Base-by-base conservation (phyloP, 1,284 basidiomycete genomes). In the Fistulina hepatica region DNA sequence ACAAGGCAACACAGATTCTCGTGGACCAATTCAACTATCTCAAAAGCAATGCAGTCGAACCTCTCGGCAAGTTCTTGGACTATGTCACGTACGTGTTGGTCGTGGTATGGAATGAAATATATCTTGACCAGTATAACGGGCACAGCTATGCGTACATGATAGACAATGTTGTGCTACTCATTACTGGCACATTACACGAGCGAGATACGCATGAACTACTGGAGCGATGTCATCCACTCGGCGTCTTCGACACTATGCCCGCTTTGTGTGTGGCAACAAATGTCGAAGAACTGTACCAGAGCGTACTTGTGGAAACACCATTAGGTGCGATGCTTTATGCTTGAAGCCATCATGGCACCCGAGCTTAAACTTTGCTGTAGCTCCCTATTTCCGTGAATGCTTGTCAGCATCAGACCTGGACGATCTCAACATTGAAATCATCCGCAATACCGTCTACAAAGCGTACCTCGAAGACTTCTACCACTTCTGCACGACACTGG, bases 381-480 rank as follows among this genome's bases (percentile, higher is more conserved):
- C 95, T 1, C 89, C 92, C 4, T 99, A 98, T 66, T 99, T 99
- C 74, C 80, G 89, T 24, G 84, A 92, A 52, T 97, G 93, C 59
- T 72, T 98, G 32, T 86, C 91, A 17, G 94, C 94, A 6, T 78
- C 88, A 22, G 95, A 99, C 57, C 76, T 99, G 26, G 95, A 98
- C 58, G 95, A 98, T 59, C 79, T 98, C 47, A 97, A 99, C 68
- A 98, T 99, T 52, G 95, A 99, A 66, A 97, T 99, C 62, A 94
- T 99, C 60, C 89, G 95, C 33, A 98, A 98, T 65, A 93, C 94
- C n/a, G 83, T 99, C 33, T 98, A 98, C 76, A 97, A 97, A 62
- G 85, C 93, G 11, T 99, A 99, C 63, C 81, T 99, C 41, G 94
- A 97, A 60, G 95, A 99, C 61, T 99, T 98, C 59, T 76, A 93